Base-by-base conservation (phyloP, 148 eudicot species). In the Salicornia ramosissima region DNA sequence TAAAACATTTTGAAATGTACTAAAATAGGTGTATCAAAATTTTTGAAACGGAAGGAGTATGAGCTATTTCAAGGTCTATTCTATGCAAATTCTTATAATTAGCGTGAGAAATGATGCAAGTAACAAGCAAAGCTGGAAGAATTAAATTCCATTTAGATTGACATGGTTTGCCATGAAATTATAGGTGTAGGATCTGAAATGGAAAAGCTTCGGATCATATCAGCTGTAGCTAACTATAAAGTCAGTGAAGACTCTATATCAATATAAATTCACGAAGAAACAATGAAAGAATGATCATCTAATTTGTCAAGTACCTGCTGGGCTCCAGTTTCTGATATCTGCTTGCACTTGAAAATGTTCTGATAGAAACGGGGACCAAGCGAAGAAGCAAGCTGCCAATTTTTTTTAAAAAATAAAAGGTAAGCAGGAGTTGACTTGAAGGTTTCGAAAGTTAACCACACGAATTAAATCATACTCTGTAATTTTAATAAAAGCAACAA, bases 291-390 rank as follows among this genome's bases (percentile, higher is more conserved):
- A 58, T 26, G n/a, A 21, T 52, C 24, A 5, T 49, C 49, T 46
- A 74, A 53, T n/a, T 46, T 25, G 61, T 75, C 46, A 79, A 86
- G 87, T 79, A 77, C 80, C 80, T 93, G 98, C 74, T 93, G 98
- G 74, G 98, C 96, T 78, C 98, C 98, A 72, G 98, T 93, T 83
- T 93, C 96, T 59, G 98, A 90, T 80, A 93, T 93, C 62, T 86
- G 96, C 80, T 93, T 93, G 95, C 98, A 93, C 80, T 83, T 93
- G 86, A 93, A 93, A 52, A 93, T 93, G 78, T 93, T 93, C 54
- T 75, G 89, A 75, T 88, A 90, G 78, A 93, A 93, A 58, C 90
- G 96, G 34, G 98, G 98, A 75, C 92, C 95, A 69, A 93, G 98
- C 68, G 96, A 93, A 53, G 98, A 85, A 33, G 98, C 98, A 64